Conservation (phyloP, 352 stramenopile genomes). For the Pythium biforme region DNA sequence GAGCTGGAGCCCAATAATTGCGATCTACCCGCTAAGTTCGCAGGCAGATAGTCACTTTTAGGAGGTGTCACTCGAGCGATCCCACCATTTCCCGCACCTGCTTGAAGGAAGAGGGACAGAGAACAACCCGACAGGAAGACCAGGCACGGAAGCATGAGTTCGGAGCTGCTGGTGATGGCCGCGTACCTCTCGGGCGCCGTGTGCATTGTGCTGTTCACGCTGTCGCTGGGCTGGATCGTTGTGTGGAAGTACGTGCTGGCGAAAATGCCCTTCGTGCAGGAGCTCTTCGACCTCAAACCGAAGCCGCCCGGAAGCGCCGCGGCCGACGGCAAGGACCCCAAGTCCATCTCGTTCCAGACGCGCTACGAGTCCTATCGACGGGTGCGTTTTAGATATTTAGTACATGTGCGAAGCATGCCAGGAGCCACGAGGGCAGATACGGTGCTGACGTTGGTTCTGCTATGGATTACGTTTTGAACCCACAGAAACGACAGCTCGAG, state of each 20-base stretch:
- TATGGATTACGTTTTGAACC: too few species aligned
- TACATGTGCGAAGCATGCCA: not conserved
- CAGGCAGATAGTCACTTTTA: too few species aligned
- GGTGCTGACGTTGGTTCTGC: too few species aligned
- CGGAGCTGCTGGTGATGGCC: conserved; percentile 55
- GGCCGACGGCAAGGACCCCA: conserved; percentile 26
- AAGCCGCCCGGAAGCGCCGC: conserved; percentile 32
- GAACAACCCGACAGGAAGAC: not conserved
- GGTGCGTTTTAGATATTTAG: too few species aligned
- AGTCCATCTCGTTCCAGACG: conserved; percentile 67
- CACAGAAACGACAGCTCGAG: conserved; percentile 15
- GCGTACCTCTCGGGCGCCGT: conserved; percentile 74
- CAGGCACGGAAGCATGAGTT: conserved; percentile 27
- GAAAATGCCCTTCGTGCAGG: conserved; percentile 82
- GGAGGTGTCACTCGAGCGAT: too few species aligned
- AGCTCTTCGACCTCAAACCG: conserved; percentile 83
- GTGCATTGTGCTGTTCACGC: conserved; percentile 80
- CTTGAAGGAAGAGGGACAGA: conserved; percentile 3
- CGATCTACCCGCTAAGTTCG: too few species aligned
- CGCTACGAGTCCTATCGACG: conserved; percentile 66
- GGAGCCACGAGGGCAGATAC: too few species aligned
- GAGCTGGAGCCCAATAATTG: too few species aligned
- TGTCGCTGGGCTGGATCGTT: conserved; percentile 73
- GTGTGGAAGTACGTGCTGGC: conserved; percentile 84
- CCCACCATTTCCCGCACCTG: too few species aligned